Evolutionary conservation across 2,329 filamentous ascomycete genomes (phyloP), one percentile per base, ranked within the genome.

Genomic region (Rhynchosporium graminicola): DNA sequence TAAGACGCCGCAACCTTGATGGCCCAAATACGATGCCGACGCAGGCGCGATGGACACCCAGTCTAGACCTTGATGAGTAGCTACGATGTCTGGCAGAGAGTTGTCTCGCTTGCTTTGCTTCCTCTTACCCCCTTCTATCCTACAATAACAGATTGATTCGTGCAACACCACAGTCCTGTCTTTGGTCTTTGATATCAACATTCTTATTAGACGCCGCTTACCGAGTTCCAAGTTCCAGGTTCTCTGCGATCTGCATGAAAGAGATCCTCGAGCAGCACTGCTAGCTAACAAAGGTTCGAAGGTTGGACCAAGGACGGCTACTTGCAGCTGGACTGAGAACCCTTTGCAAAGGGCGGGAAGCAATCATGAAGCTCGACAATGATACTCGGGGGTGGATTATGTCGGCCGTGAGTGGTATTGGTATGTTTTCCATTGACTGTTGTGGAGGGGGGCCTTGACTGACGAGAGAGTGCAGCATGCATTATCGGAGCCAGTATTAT

Each of bases 301-400:
- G 54, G 28, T 46, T 45, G 54, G 31, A 9, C 15, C 28, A 3
- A 46, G 26, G 40, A 57, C 54, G 15, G 28, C 3, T 10, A 31
- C 54, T 46, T 57, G 47, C 57, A 33, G 61, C 38, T 29, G 57
- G 52, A 8, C 12, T 15, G 28, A 50, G 28, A 20, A 43, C 46
- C 47, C 43, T 15, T 60, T 43, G 40, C 36, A 29, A 29, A 40
- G 33, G 36, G 20, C 20, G 20, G 20, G 38, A 40, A 29, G 64
- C 61, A 42, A 28, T n/a, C 40, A 65, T 65, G 64, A 51, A 61
- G 1, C 62, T 89, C 67, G 83, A 87, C 74, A 95, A 94, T 79
- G 94, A 98, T 79, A 88, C 88, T 66, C 86, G 92, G 67, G 94
- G 95, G 72, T 98, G 94, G 94, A 88, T 98, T 70, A 91, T 98